Evolutionary conservation across 176 grass and related monocot genomes (phyloP).

Genomic region (Alopecurus myosuroides): DNA sequence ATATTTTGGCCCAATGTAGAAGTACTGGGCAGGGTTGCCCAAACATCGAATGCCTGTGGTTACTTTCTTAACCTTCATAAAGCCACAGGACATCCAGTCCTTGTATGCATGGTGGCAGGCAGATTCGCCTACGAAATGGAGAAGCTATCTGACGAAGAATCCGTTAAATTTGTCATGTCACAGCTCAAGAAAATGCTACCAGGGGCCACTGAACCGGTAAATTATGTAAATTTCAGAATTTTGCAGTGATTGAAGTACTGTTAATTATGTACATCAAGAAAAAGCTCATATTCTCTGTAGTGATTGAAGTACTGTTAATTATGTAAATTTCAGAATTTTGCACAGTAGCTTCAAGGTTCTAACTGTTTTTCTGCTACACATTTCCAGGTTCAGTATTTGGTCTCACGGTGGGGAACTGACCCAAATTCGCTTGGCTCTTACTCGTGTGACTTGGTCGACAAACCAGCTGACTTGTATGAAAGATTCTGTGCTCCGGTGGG

Average conservation of each 20-base stretch:
- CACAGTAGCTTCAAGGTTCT: neutral
- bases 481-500: conserved; percentile 88
- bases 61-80: conserved; percentile 99
- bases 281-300: neutral
- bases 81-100: conserved; percentile 78
- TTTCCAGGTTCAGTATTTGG: conserved; percentile 77
- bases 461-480: conserved; percentile 93
- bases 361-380: neutral
- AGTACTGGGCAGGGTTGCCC: conserved; percentile 71
- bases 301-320: neutral
- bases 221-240: neutral
- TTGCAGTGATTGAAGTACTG: neutral
- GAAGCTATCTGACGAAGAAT: conserved; percentile 80
- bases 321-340: neutral
- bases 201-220: conserved; percentile 71
- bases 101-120: conserved; percentile 97
- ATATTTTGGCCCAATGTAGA: conserved; percentile 97
- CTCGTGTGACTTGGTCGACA: conserved; percentile 88
- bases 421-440: conserved; percentile 80
- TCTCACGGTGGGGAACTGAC: conserved; percentile 89
- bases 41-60: conserved; percentile 73
- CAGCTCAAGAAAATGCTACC: conserved; percentile 89
- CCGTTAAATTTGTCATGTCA: conserved; percentile 71
- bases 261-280: neutral
- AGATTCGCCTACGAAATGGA: conserved; percentile 84